Conservation (phyloP, 371 early-diverging fungal genomes). For the Encephalitozoon cuniculi region DNA sequence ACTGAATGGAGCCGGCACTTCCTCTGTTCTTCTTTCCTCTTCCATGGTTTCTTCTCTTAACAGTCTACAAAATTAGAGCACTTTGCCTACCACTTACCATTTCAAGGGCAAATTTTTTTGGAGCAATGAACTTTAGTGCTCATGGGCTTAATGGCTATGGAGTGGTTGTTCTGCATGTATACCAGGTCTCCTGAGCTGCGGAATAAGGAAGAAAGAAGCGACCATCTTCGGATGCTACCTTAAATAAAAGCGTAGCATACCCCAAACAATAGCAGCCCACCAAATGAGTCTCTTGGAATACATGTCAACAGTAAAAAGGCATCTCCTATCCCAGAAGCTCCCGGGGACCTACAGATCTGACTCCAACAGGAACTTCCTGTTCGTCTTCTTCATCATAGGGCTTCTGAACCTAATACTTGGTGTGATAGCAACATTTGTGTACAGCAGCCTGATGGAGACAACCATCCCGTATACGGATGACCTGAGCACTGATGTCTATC, state of each 20-base stretch:
- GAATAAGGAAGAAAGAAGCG: neutral
- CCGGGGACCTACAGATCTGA: neutral
- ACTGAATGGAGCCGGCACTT: constrained; percentile 83
- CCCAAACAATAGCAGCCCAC: neutral
- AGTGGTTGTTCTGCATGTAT: neutral
- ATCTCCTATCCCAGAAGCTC: constrained; percentile 1
- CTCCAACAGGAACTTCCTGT: neutral
- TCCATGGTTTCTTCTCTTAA: constrained; percentile 94
- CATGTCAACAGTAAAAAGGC: neutral
- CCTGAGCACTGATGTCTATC: neutral
- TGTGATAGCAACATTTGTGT: constrained; percentile 1
- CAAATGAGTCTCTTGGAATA: neutral
- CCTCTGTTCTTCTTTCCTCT: constrained; percentile 95
- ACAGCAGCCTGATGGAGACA: constrained; percentile 5
- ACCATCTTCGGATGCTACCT: neutral
- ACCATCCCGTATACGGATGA: neutral
- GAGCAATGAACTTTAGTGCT: neutral
- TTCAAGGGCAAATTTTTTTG: constrained; percentile 18
- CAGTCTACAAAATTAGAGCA: constrained; percentile 33
- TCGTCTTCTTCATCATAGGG: neutral
- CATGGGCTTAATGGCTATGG: neutral
- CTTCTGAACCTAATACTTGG: constrained; percentile 1
- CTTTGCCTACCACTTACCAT: constrained; percentile 14
- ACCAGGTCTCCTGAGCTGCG: too few relatives aligned
- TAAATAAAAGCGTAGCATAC: neutral